phyloP scores from a whole-genome alignment of 2,329 filamentous ascomycete species.

The Alternaria triticimaculans region DNA sequence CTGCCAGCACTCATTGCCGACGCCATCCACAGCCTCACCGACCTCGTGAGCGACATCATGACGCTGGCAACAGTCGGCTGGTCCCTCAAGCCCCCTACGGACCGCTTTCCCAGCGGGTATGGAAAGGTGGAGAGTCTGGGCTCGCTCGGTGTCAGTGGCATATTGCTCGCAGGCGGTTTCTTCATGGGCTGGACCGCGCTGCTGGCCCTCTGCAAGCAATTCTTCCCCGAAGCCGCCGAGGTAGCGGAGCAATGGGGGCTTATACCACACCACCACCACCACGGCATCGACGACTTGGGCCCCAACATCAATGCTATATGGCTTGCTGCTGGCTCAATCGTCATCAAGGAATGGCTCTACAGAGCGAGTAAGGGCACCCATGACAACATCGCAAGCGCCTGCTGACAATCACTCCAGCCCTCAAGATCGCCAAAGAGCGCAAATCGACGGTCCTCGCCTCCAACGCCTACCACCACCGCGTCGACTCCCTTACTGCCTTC shows the following conservation, averaged over 20 bases:
- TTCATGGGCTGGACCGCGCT: constrained; percentile 80
- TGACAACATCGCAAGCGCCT: neutral
- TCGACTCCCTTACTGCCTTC: constrained; percentile 94
- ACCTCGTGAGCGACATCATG: constrained; percentile 92
- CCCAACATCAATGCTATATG: constrained; percentile 95
- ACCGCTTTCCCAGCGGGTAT: constrained; percentile 86
- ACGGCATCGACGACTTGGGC: constrained; percentile 63
- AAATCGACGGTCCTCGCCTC: constrained; percentile 96
- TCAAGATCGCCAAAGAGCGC: constrained; percentile 93
- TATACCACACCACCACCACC: constrained; percentile 67
- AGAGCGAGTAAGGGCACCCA: constrained; percentile 72
- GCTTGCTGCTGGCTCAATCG: constrained; percentile 87
- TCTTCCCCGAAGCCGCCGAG: constrained; percentile 56
- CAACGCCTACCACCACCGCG: constrained; percentile 94
- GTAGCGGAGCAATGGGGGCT: constrained; percentile 52
- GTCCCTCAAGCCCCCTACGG: constrained; percentile 84
- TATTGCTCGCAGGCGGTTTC: constrained; percentile 85
- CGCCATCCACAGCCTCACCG: constrained; percentile 92
- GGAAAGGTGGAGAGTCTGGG: constrained; percentile 98
- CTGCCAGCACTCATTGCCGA: constrained; percentile 79
- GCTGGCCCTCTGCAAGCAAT: constrained; percentile 63
- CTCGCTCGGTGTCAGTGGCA: constrained; percentile 88
- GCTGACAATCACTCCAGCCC: constrained; percentile 64
- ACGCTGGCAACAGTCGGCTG: constrained; percentile 94
- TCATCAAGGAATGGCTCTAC: constrained; percentile 97